Evolutionary conservation across 2,329 filamentous ascomycete species (phyloP).

Genomic region (Hypoxylon sp.): DNA sequence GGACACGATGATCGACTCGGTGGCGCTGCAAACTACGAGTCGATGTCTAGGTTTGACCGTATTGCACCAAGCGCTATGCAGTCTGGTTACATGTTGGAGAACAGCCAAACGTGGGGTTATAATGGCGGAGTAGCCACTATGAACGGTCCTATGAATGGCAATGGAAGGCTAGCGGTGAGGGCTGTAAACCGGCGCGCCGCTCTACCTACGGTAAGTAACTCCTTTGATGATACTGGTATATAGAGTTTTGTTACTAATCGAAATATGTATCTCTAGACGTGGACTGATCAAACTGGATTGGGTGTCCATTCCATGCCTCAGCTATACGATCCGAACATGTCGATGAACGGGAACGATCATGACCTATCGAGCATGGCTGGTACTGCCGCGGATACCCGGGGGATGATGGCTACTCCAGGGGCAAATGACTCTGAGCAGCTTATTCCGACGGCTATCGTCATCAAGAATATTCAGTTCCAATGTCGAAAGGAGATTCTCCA

Average conservation of each 20-base stretch:
- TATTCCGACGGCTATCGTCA: conserved; percentile 97
- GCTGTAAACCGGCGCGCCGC: conserved; percentile 70
- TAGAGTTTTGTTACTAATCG: conserved; percentile 26
- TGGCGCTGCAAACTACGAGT: conserved; percentile 73
- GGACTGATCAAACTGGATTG: conserved; percentile 65
- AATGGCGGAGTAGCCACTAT: conserved; percentile 74
- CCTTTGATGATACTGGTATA: conserved; percentile 37
- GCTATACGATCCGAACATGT: conserved; percentile 55
- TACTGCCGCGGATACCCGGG: conserved; percentile 57
- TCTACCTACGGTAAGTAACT: conserved; percentile 78
- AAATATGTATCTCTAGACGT: conserved; percentile 58
- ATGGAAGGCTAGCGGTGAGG: conserved; percentile 66
- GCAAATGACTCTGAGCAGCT: conserved; percentile 82
- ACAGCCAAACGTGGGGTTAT: conserved; percentile 86
- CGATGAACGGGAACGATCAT: conserved; percentile 59
- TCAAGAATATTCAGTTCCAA: conserved; percentile 99
- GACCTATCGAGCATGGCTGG: conserved; percentile 53
- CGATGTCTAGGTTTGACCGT: conserved; percentile 57
- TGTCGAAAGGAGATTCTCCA: conserved; percentile 97
- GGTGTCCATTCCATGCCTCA: conserved; percentile 60
- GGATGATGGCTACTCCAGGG: conserved; percentile 60
- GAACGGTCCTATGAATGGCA: conserved; percentile 75
- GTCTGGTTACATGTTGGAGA: conserved; percentile 70
- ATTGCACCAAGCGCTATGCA: conserved; percentile 57
- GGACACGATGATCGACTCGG: conserved; percentile 73